Evolutionary conservation across 768 basidiomycete genomes (phyloP).

Genomic region (Phylloporus sp.): DNA sequence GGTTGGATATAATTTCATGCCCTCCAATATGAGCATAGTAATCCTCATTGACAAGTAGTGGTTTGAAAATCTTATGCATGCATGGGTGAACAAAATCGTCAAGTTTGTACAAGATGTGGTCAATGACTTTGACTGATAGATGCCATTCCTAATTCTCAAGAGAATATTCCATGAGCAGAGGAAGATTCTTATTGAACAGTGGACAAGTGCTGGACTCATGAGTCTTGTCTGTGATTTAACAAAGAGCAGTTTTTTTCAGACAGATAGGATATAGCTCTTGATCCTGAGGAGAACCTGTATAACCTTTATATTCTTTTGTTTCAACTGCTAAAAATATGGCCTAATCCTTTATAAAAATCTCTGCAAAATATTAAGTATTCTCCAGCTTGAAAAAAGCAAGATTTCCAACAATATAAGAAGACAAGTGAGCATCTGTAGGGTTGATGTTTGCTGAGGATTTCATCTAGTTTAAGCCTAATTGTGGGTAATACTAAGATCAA

Average conservation of each 20-base stretch:
- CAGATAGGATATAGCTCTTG: constrained; percentile 98
- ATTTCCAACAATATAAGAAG: too few species aligned
- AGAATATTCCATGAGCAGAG: constrained; percentile 95
- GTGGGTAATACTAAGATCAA: too few species aligned
- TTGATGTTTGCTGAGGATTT: too few species aligned
- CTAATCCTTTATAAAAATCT: constrained; percentile 93
- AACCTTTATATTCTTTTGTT: constrained; percentile 99
- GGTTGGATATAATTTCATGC: constrained; percentile 97
- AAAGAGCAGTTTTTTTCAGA: constrained; percentile 94
- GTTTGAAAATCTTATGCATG: constrained; percentile 99
- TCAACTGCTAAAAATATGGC: constrained; percentile 90
- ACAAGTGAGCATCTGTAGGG: too few species aligned
- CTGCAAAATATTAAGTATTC: constrained; percentile 96
- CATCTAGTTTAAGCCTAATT: too few species aligned
- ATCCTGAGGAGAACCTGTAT: constrained; percentile 98
- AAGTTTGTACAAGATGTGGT: constrained; percentile 96
- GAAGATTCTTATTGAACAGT: constrained; percentile 96
- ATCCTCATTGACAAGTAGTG: constrained; percentile 96
- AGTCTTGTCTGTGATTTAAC: constrained; percentile 98
- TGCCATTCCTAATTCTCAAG: constrained; percentile 99
- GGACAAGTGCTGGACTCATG: constrained; percentile 98
- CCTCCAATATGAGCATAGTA: constrained; percentile 96
- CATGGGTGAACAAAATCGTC: constrained; percentile 98
- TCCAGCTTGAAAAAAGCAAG: constrained; percentile 98
- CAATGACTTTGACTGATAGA: constrained; percentile 97